A percentile compares a stretch with the other conserved stretches of the same genome.
phyloP scores from a whole-genome alignment of 805 yeast species.

The Yamadazyma olivae region DNA sequence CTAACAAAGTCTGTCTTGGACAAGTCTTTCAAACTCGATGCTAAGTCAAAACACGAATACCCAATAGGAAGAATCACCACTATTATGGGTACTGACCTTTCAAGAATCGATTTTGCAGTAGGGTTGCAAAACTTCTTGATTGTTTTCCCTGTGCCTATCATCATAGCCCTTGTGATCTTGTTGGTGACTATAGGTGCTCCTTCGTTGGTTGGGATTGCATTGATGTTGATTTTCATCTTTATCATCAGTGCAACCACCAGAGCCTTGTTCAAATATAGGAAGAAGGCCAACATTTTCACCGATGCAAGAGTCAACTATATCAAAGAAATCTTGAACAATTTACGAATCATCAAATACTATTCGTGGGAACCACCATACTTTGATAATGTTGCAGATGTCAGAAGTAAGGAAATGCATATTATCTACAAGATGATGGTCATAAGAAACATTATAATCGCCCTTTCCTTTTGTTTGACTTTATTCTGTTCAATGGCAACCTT shows the following conservation, averaged over 20 bases:
- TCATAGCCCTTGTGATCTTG: slow-evolving; percentile 61
- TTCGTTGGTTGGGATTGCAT: slow-evolving; percentile 66
- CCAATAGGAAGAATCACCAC: slow-evolving; percentile 74
- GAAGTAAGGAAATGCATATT: slow-evolving; percentile 58
- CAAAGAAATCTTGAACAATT: slow-evolving; percentile 72
- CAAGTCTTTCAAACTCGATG: slow-evolving; percentile 63
- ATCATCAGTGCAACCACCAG: slow-evolving; percentile 44
- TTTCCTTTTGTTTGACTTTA: slow-evolving; percentile 65
- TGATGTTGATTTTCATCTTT: slow-evolving; percentile 48
- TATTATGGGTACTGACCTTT: slow-evolving; percentile 74
- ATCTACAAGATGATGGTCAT: slow-evolving; percentile 63
- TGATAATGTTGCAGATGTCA: slow-evolving; percentile 48
- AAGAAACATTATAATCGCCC: slow-evolving; percentile 59
- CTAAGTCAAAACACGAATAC: slow-evolving; percentile 54
- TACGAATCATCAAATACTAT: slow-evolving; percentile 81
- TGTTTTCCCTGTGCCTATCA: slow-evolving; percentile 62
- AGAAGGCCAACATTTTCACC: slow-evolving; percentile 56
- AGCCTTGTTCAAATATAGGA: slow-evolving; percentile 54
- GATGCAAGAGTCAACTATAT: slow-evolving; percentile 73
- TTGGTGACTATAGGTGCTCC: slow-evolving; percentile 67
- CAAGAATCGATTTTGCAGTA: slow-evolving; percentile 76
- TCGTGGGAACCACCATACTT: slow-evolving; percentile 88
- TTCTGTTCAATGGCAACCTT: slow-evolving; percentile 64
- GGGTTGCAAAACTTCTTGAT: slow-evolving; percentile 60
- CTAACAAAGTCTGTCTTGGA: slow-evolving; percentile 66